Evolutionary conservation across 768 basidiomycete species (phyloP).

Genomic region (Collybia nuda): DNA sequence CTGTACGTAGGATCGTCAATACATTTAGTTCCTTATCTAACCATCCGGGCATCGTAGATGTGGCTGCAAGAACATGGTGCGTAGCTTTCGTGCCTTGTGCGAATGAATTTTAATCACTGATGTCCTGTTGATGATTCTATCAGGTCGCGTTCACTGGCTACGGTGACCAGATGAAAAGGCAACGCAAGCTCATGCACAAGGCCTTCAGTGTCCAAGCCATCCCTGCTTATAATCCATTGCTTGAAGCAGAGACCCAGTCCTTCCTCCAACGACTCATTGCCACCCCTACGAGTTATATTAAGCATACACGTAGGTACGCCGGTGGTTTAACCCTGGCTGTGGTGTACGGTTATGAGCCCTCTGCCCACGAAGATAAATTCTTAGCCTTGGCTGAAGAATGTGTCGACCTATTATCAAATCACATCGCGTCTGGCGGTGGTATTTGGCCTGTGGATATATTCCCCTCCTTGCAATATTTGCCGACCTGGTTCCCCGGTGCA

Average conservation of each 20-base stretch:
- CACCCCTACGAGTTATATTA: constrained; percentile 33
- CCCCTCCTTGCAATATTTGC: constrained; percentile 53
- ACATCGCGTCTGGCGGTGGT: constrained; percentile 41
- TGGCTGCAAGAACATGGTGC: constrained; percentile 68
- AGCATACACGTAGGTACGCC: constrained; percentile 49
- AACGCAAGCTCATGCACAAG: constrained; percentile 65
- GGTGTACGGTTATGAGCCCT: constrained; percentile 59
- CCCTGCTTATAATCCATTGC: constrained; percentile 55
- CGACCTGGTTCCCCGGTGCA: constrained; percentile 67
- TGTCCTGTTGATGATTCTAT: background rate
- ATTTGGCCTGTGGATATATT: constrained; percentile 52
- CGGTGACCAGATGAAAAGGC: constrained; percentile 59
- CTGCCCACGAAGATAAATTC: constrained; percentile 36
- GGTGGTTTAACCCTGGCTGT: constrained; percentile 57
- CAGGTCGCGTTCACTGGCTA: constrained; percentile 69
- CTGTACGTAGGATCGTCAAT: constrained; percentile 43
- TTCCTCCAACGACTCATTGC: constrained; percentile 58
- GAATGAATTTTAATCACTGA: background rate
- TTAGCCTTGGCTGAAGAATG: constrained; percentile 41
- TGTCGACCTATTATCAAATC: constrained; percentile 37
- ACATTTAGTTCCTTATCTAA: constrained; percentile 4
- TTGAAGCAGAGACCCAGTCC: constrained; percentile 53
- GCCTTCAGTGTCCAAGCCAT: constrained; percentile 57
- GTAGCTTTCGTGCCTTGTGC: constrained; percentile 13
- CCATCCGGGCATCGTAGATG: constrained; percentile 34